phyloP scores from a whole-genome alignment of 331 rosid genomes.

The Quercus phellos region DNA sequence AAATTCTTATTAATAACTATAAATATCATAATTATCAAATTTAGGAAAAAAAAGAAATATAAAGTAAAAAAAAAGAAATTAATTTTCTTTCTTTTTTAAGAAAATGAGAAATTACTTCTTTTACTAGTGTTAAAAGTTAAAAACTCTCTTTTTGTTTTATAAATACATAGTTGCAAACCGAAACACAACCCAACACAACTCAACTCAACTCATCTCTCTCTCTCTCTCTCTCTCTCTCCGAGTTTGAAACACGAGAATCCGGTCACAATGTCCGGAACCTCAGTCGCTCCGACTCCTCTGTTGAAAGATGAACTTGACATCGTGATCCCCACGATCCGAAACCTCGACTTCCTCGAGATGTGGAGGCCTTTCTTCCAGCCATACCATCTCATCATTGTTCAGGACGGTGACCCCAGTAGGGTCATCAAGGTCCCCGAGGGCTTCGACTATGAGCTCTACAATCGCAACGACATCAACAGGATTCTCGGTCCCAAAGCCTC shows the following conservation, averaged over 20 bases:
- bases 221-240: not conserved
- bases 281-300: constrained; percentile 14
- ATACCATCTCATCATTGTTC: constrained; percentile 52
- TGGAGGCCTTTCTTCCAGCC: constrained; percentile 55
- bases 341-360: constrained; percentile 49
- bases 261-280: constrained; percentile 3
- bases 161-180: not conserved
- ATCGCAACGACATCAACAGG: constrained; percentile 42
- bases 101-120: too few species aligned
- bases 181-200: too few species aligned
- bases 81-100: too few species aligned
- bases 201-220: not conserved
- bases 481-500: constrained; percentile 43
- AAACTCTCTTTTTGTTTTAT: not conserved
- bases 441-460: constrained; percentile 44
- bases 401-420: constrained; percentile 59
- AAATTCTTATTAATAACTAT: too few species aligned
- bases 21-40: too few species aligned
- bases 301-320: constrained; percentile 57
- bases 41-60: too few species aligned
- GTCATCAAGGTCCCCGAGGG: constrained; percentile 50
- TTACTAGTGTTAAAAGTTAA: too few species aligned
- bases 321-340: constrained; percentile 59
- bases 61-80: too few species aligned
- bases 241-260: not conserved